Conservation (phyloP, 768 basidiomycete species). For the Cystofilobasidium capitatum region DNA sequence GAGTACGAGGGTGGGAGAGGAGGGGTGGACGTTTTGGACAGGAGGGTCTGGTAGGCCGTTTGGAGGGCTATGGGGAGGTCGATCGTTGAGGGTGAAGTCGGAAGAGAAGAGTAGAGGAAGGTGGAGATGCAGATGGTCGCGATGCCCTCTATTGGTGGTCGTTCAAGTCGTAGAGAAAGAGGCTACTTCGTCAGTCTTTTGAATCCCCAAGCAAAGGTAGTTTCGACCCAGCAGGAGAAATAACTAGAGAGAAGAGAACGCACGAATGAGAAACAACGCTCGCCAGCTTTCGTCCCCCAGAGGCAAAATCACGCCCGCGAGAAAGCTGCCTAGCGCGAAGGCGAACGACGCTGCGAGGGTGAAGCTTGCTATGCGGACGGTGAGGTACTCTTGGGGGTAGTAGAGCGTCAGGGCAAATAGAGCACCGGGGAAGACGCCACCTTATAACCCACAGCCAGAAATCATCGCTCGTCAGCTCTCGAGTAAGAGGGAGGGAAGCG, state of each 20-base stretch:
- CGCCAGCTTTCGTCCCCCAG: constrained; percentile 11
- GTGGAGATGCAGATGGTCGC: not conserved
- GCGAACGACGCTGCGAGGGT: constrained; percentile 22
- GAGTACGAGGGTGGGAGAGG: constrained; percentile 3
- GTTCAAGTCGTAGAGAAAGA: not conserved
- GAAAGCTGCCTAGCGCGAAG: constrained; percentile 16
- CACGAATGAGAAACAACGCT: constrained; percentile 15
- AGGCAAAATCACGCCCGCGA: constrained; percentile 12
- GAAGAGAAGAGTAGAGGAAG: not conserved
- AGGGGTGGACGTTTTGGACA: not conserved
- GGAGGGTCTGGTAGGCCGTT: not conserved
- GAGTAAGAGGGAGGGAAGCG: not conserved
- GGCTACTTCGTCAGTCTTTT: too few species aligned
- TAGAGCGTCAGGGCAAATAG: constrained; percentile 22
- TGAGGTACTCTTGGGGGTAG: constrained; percentile 15
- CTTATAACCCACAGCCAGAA: not conserved
- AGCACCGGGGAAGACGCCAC: constrained; percentile 26
- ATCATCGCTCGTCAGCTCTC: too few species aligned
- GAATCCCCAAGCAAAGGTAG: not conserved
- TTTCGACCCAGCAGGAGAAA: not conserved
- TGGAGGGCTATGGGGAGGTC: not conserved
- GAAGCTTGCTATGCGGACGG: constrained; percentile 18
- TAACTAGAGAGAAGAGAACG: not conserved
- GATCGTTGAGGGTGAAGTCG: not conserved
- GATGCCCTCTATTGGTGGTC: constrained; percentile 1